Evolutionary conservation across 1,284 basidiomycete genomes (phyloP).

Genomic region (Ganoderma leucocontextum): DNA sequence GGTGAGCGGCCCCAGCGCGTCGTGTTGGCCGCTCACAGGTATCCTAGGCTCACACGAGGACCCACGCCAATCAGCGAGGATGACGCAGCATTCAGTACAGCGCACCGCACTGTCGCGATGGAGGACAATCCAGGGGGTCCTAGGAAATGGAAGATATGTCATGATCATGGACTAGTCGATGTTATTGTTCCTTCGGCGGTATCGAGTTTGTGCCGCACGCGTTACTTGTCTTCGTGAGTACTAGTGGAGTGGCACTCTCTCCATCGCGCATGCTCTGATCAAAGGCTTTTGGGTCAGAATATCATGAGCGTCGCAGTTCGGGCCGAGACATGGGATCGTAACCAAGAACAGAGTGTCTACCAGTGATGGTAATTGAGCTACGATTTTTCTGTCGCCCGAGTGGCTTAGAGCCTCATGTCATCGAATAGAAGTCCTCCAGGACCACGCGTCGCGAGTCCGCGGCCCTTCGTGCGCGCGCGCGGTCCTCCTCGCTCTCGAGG

Average conservation of each 20-base stretch:
- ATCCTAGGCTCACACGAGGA: constrained; percentile 4
- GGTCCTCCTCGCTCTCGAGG: not conserved
- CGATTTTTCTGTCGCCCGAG: constrained; percentile 3
- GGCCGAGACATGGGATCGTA: not conserved
- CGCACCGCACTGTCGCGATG: not conserved
- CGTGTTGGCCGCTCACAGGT: not conserved
- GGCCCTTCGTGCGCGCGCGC: not conserved
- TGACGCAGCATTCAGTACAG: not conserved
- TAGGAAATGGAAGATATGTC: not conserved
- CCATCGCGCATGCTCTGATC: not conserved
- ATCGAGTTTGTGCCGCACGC: not conserved
- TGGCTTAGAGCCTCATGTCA: constrained; percentile 20
- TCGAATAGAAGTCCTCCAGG: not conserved
- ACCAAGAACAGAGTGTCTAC: not conserved
- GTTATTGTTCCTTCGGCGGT: not conserved
- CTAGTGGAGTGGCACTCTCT: constrained; percentile 4
- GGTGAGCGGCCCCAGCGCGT: not conserved
- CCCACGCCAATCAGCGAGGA: constrained; percentile 6
- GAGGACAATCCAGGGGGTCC: not conserved
- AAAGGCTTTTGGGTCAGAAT: not conserved
- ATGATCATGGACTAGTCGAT: not conserved
- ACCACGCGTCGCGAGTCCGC: not conserved
- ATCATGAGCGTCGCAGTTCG: not conserved
- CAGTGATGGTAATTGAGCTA: not conserved
- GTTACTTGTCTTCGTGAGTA: not conserved